phyloP scores from a whole-genome alignment of 192 early-diverging fungal species.

The Backusella circina region DNA sequence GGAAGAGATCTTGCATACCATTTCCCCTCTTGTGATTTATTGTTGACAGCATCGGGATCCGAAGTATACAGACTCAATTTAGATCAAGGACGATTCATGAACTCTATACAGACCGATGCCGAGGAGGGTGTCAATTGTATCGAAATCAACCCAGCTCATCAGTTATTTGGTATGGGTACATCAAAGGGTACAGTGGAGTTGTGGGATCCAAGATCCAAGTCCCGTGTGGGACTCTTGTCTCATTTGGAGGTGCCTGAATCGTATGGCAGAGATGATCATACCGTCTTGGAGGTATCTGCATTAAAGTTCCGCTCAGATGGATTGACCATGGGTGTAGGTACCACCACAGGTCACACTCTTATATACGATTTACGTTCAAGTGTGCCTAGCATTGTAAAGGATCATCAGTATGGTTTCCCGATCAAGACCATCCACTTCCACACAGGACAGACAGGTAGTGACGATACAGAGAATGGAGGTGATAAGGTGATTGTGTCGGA shows the following conservation, averaged over 20 bases:
- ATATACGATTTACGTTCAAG: slow-evolving; percentile 90
- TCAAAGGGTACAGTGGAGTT: slow-evolving; percentile 88
- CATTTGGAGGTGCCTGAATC: slow-evolving; percentile 42
- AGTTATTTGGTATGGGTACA: slow-evolving; percentile 88
- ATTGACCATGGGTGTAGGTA: slow-evolving; percentile 82
- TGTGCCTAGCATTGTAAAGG: slow-evolving; percentile 84
- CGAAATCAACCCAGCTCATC: slow-evolving; percentile 87
- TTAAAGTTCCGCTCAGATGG: slow-evolving; percentile 85
- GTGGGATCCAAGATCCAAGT: slow-evolving; percentile 87
- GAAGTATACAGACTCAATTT: slow-evolving; percentile 92
- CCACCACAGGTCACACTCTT: slow-evolving; percentile 86
- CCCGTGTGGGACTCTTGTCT: slow-evolving; percentile 68
- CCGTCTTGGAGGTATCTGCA: slow-evolving; percentile 64
- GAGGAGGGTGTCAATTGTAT: slow-evolving; percentile 64
- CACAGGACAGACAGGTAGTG: slow-evolving; percentile 44
- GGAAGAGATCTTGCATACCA: slow-evolving; percentile 91
- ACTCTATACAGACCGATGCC: slow-evolving; percentile 69
- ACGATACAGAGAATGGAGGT: slow-evolving; percentile 44
- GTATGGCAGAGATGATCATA: slow-evolving; percentile 21
- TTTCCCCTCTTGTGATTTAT: slow-evolving; percentile 86
- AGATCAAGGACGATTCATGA: slow-evolving; percentile 90
- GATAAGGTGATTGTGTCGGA: slow-evolving; percentile 84
- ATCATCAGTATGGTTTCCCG: slow-evolving; percentile 96
- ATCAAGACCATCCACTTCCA: slow-evolving; percentile 86
- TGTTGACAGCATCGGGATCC: slow-evolving; percentile 71